Percentiles rank a stretch among this genome's conserved stretches.
phyloP scores from a whole-genome alignment of 73 alveolate genomes.

The Paramecium caudatum region DNA sequence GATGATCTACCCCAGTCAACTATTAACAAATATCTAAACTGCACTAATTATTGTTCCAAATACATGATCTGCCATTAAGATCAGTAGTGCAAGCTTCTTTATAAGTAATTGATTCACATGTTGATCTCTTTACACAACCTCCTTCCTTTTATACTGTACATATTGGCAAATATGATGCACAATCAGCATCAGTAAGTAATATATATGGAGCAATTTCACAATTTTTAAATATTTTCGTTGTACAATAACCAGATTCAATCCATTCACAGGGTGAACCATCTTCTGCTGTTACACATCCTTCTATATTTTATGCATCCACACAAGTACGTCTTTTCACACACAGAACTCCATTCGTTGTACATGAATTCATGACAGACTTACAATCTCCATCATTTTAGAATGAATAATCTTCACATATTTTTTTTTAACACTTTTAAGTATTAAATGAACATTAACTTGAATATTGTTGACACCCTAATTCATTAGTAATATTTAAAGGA shows the following conservation, averaged over 20 bases:
- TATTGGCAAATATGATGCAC: background rate
- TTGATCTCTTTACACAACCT: background rate
- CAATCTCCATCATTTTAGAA: background rate
- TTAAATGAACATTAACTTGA: background rate
- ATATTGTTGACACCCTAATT: background rate
- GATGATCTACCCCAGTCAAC: background rate
- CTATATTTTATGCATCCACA: background rate
- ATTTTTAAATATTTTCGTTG: background rate
- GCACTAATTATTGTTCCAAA: conserved; percentile 1
- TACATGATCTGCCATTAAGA: background rate
- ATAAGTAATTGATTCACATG: background rate
- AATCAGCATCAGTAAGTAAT: background rate
- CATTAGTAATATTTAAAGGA: background rate
- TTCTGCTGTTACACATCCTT: background rate
- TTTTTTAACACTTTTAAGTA: background rate
- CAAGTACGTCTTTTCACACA: background rate
- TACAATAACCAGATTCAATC: background rate
- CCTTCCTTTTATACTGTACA: background rate
- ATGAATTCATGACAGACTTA: background rate
- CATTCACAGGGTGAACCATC: too few relatives aligned
- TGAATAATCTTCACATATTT: background rate
- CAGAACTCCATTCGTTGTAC: background rate
- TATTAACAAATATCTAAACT: background rate
- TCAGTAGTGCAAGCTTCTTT: background rate
- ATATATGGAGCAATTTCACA: background rate